phyloP scores from a whole-genome alignment of 1,284 basidiomycete species.

The Tremellales sp. region DNA sequence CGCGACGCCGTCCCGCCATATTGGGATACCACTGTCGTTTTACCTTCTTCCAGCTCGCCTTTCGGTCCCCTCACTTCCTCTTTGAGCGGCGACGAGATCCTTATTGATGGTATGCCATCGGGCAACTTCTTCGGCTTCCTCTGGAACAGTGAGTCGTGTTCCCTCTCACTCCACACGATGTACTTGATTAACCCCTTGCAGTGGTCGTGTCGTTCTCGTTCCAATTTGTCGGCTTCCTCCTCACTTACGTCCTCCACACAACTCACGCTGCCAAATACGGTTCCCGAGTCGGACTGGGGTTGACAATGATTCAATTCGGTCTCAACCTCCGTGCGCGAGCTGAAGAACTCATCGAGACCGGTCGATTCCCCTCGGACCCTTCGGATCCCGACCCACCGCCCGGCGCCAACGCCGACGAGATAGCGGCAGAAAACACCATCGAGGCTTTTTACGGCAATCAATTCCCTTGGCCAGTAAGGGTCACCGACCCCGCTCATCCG shows the following conservation, averaged over 20 bases:
- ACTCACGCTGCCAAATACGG: conserved; percentile 93
- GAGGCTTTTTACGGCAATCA: conserved; percentile 36
- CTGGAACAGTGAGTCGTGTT: conserved; percentile 43
- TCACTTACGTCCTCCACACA: conserved; percentile 89
- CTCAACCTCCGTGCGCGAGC: conserved; percentile 66
- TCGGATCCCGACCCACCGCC: conserved; percentile 28
- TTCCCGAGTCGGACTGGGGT: conserved; percentile 86
- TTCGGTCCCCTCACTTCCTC: conserved; percentile 50
- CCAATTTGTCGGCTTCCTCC: conserved; percentile 92
- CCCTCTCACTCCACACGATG: not conserved
- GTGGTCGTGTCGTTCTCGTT: conserved; percentile 88
- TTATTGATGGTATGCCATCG: conserved; percentile 56
- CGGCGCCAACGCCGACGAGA: conserved; percentile 22
- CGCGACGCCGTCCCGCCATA: conserved; percentile 90
- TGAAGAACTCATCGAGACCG: conserved; percentile 41
- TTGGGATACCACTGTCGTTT: conserved; percentile 93
- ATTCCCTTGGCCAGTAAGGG: conserved; percentile 23
- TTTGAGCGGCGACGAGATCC: conserved; percentile 53
- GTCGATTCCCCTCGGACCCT: conserved; percentile 36
- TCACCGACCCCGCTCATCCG: conserved; percentile 17
- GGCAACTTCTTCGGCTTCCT: conserved; percentile 53
- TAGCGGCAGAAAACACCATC: conserved; percentile 38
- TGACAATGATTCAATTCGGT: conserved; percentile 90
- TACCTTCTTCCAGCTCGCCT: conserved; percentile 51
- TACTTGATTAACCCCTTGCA: conserved; percentile 9